Conservation (phyloP, 23 red algal species). For the Gracilaria gracilis region DNA sequence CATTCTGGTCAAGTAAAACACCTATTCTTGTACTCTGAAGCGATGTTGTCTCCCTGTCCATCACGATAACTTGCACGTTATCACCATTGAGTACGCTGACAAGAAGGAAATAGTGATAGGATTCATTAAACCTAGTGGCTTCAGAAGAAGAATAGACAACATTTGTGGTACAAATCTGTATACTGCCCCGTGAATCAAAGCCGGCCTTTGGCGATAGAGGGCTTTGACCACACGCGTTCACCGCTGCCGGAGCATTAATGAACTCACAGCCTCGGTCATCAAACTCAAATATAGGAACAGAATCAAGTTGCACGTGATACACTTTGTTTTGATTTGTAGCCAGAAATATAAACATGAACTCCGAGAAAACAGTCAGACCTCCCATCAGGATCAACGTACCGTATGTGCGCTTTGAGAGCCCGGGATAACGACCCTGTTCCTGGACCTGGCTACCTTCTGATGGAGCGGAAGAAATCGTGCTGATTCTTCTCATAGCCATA, state of each 20-base stretch:
- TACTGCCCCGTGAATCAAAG: not conserved
- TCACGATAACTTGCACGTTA: not conserved
- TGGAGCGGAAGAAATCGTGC: not conserved
- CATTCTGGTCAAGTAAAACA: constrained; percentile 5
- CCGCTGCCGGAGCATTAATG: not conserved
- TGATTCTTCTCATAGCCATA: not conserved
- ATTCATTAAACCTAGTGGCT: not conserved
- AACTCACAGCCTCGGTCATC: constrained; percentile 6
- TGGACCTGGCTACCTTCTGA: not conserved
- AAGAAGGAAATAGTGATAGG: not conserved
- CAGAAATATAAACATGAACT: not conserved
- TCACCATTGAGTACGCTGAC: not conserved
- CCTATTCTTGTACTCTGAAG: constrained; percentile 17
- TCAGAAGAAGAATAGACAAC: not conserved
- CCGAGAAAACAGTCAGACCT: not conserved
- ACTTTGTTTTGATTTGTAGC: constrained; percentile 5
- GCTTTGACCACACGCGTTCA: not conserved
- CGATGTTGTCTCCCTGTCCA: not conserved
- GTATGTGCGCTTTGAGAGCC: not conserved
- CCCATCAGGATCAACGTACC: not conserved
- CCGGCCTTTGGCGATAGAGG: not conserved
- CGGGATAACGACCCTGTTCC: not conserved
- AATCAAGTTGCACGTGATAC: constrained; percentile 14
- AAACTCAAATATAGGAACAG: not conserved
- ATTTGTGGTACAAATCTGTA: not conserved